A percentile compares a stretch with the other conserved stretches of the same genome.
phyloP scores from a whole-genome alignment of 139 green algal species.

The Astrephomene gubernaculifera region DNA sequence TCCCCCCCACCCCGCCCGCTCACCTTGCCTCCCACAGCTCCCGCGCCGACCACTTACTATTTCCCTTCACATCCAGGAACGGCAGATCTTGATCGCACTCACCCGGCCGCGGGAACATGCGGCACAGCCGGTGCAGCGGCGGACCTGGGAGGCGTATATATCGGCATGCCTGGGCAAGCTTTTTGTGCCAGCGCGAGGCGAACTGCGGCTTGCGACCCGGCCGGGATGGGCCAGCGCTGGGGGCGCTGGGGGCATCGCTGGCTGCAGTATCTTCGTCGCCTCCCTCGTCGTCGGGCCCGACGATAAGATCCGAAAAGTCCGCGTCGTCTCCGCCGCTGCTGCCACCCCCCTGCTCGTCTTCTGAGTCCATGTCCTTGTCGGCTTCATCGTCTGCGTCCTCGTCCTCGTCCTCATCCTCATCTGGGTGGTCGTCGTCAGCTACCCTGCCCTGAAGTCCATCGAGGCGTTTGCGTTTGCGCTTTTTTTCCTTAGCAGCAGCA shows the following conservation, averaged over 20 bases:
- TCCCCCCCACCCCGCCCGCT: background rate
- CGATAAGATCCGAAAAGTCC: background rate
- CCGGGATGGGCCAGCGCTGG: background rate
- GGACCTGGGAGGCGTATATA: background rate
- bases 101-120: background rate
- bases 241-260: background rate
- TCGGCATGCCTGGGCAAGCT: background rate
- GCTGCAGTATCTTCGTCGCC: background rate
- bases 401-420: background rate
- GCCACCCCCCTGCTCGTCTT: background rate
- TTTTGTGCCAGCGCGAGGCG: background rate
- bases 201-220: background rate
- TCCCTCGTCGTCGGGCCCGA: background rate
- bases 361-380: background rate
- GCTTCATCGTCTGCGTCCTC: background rate
- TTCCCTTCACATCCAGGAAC: background rate
- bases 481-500: too few species aligned
- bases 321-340: background rate
- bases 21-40: slow-evolving; percentile 12
- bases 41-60: background rate
- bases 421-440: background rate
- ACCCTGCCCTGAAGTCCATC: too few species aligned
- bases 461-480: too few species aligned
- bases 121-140: background rate
- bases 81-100: background rate